Conservation (phyloP, 805 yeast species). For the Candida germanica region DNA sequence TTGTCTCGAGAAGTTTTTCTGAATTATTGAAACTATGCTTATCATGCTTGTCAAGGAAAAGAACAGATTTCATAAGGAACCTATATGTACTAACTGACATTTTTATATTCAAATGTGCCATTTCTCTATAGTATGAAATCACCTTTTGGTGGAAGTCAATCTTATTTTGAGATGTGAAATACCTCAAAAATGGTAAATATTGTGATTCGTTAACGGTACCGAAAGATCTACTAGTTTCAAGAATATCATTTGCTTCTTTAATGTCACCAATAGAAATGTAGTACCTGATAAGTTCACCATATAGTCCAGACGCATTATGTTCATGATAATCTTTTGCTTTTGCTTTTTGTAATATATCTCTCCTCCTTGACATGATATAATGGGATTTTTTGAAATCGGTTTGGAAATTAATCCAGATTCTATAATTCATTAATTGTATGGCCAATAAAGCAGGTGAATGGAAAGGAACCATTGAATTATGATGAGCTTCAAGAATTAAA, state of each 20-base stretch:
- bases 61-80: conserved; percentile 28
- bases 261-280: conserved; percentile 16
- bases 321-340: conserved; percentile 10
- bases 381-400: conserved; percentile 4
- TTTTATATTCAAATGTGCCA: conserved; percentile 25
- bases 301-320: conserved; percentile 10
- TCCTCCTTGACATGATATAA: conserved; percentile 8
- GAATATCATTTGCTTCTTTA: conserved; percentile 18
- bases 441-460: conserved; percentile 23
- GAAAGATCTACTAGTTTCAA: conserved; percentile 15
- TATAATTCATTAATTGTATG: conserved; percentile 28
- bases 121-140: conserved; percentile 29
- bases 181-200: conserved; percentile 27
- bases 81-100: conserved; percentile 28
- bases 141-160: conserved; percentile 21
- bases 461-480: conserved; percentile 26
- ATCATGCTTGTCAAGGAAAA: conserved; percentile 15
- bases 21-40: conserved; percentile 16
- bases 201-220: conserved; percentile 22
- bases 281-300: conserved; percentile 26
- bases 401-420: conserved; percentile 24
- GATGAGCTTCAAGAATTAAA: conserved; percentile 29
- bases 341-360: conserved; percentile 1
- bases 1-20: conserved; percentile 19
- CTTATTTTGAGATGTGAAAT: conserved; percentile 17